Evolutionary conservation across 2,329 filamentous ascomycete species (phyloP).

Genomic region (Colletotrichum tropicale): DNA sequence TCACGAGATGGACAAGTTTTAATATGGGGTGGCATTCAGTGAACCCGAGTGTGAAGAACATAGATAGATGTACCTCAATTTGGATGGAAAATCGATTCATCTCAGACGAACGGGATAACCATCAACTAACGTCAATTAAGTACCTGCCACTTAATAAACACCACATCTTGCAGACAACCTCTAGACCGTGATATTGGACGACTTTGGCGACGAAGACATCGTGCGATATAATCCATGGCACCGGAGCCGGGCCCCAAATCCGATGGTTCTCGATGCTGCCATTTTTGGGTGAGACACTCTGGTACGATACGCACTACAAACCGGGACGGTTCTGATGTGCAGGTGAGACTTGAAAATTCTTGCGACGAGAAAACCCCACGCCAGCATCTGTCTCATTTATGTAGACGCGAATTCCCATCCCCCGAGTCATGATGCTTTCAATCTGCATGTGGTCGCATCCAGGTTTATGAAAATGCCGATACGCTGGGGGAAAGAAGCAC

Average conservation of each 20-base stretch:
- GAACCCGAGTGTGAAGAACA: not conserved
- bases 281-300: not conserved
- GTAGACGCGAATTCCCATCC: not conserved
- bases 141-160: too few relatives aligned
- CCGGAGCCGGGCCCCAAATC: not conserved
- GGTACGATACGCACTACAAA: not conserved
- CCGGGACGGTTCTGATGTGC: not conserved
- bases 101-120: not conserved
- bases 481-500: not conserved
- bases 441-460: not conserved
- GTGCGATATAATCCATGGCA: not conserved
- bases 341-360: not conserved
- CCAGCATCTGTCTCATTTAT: not conserved
- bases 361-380: not conserved
- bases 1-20: not conserved
- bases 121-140: not conserved
- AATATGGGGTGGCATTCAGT: not conserved
- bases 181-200: not conserved
- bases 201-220: not conserved
- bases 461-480: not conserved
- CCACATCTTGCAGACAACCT: not conserved
- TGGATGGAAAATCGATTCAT: not conserved
- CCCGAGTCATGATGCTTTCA: not conserved
- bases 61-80: too few relatives aligned
- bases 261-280: not conserved